phyloP scores from a whole-genome alignment of 495 filamentous ascomycete genomes.

The Cenococcum geophilum region DNA sequence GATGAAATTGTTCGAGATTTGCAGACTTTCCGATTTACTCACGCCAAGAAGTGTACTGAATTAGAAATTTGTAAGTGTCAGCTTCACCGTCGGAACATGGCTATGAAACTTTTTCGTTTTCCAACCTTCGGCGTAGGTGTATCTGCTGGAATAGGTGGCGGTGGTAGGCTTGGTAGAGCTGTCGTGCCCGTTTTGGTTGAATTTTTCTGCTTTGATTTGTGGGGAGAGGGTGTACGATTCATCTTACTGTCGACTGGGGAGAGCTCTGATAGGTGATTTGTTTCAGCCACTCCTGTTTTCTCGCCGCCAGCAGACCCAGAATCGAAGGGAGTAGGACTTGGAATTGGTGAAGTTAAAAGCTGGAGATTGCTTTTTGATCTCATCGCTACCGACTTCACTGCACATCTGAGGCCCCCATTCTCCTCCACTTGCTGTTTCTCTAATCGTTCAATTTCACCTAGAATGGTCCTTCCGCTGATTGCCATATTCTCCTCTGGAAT shows the following conservation, averaged over 20 bases:
- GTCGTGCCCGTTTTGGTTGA: background rate
- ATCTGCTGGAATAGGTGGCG: constrained; percentile 24
- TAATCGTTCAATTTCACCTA: constrained; percentile 59
- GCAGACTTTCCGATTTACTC: too few species aligned
- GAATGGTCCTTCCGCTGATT: constrained; percentile 60
- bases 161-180: constrained; percentile 1
- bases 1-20: background rate
- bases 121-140: constrained; percentile 18
- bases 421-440: constrained; percentile 43
- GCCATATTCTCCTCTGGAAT: constrained; percentile 65
- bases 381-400: constrained; percentile 17
- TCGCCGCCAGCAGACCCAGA: constrained; percentile 16
- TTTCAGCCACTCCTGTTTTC: background rate
- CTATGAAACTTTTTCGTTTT: constrained; percentile 30
- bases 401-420: constrained; percentile 28
- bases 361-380: constrained; percentile 26
- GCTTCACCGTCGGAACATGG: constrained; percentile 19
- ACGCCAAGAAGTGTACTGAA: too few species aligned
- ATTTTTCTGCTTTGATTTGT: background rate
- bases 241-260: background rate
- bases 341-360: constrained; percentile 22
- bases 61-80: background rate
- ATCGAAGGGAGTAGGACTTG: constrained; percentile 24
- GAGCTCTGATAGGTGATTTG: constrained; percentile 7
- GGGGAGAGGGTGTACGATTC: background rate